Conservation (phyloP, 768 basidiomycete genomes). For the Tulasnella sp. region DNA sequence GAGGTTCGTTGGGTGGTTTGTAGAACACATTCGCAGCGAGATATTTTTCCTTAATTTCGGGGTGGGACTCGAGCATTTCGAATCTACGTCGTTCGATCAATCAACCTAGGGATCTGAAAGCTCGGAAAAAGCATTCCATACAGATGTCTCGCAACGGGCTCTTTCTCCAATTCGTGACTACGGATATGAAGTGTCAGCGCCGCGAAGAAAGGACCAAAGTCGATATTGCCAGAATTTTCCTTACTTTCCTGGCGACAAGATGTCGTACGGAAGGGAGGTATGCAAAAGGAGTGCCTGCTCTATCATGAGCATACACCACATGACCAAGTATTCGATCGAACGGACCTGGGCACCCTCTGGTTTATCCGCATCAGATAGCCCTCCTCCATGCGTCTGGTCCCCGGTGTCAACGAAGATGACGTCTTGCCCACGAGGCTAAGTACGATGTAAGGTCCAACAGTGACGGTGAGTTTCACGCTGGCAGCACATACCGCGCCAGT, state of each 20-base stretch:
- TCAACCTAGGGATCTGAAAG: not conserved
- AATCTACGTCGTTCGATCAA: not conserved
- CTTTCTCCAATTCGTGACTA: slow-evolving; percentile 12
- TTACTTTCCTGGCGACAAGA: slow-evolving; percentile 7
- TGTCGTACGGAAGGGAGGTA: slow-evolving; percentile 2
- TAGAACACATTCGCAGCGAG: slow-evolving; percentile 10
- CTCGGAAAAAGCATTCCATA: not conserved
- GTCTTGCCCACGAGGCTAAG: not conserved
- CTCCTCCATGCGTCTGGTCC: slow-evolving; percentile 14
- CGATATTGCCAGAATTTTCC: not conserved
- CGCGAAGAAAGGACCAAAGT: not conserved
- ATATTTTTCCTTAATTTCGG: not conserved
- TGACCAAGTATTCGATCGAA: not conserved
- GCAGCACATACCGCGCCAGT: not conserved
- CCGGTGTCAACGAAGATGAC: slow-evolving; percentile 10
- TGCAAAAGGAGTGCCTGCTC: not conserved
- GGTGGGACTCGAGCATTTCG: not conserved
- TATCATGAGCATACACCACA: not conserved
- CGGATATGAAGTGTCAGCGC: not conserved
- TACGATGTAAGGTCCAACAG: not conserved
- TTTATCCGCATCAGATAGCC: slow-evolving; percentile 8
- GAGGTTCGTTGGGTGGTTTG: not conserved
- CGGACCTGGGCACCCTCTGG: not conserved
- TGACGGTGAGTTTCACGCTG: not conserved
- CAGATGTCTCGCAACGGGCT: not conserved